phyloP scores from a whole-genome alignment of 1,284 basidiomycete species.

The Xerocomus nothofagi region DNA sequence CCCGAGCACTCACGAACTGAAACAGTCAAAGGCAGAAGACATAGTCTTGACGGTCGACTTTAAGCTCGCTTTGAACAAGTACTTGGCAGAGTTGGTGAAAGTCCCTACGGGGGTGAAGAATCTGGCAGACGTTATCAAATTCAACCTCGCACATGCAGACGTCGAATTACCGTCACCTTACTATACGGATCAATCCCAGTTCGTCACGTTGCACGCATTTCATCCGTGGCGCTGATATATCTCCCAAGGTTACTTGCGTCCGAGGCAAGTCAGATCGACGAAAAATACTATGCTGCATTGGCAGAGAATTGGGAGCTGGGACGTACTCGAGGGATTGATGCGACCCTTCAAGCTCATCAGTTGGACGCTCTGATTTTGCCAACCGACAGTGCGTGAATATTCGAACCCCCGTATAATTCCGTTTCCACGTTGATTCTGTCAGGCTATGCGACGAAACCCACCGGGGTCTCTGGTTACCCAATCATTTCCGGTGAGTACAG shows the following conservation, averaged over 20 bases:
- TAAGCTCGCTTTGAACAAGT: conserved; percentile 42
- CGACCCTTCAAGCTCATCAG: conserved; percentile 39
- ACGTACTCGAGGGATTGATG: conserved; percentile 47
- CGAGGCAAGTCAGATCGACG: conserved; percentile 38
- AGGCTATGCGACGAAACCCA: conserved; percentile 28
- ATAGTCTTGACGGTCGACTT: conserved; percentile 42
- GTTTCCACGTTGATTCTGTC: not conserved
- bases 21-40: conserved; percentile 36
- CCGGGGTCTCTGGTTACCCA: conserved; percentile 32
- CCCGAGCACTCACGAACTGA: conserved; percentile 38
- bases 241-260: conserved; percentile 39
- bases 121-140: conserved; percentile 45
- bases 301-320: conserved; percentile 40
- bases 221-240: not conserved
- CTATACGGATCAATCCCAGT: conserved; percentile 45
- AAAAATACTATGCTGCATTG: conserved; percentile 41
- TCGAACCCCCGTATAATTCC: not conserved
- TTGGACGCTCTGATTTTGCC: conserved; percentile 49
- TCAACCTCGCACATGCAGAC: conserved; percentile 43
- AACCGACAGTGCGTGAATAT: conserved; percentile 31
- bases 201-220: conserved; percentile 20
- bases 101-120: conserved; percentile 29
- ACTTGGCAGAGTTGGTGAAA: conserved; percentile 33
- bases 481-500: conserved; percentile 29
- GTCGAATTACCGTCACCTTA: conserved; percentile 42